Conservation (phyloP, 2,329 filamentous ascomycete genomes). For the Tolypocladium album region DNA sequence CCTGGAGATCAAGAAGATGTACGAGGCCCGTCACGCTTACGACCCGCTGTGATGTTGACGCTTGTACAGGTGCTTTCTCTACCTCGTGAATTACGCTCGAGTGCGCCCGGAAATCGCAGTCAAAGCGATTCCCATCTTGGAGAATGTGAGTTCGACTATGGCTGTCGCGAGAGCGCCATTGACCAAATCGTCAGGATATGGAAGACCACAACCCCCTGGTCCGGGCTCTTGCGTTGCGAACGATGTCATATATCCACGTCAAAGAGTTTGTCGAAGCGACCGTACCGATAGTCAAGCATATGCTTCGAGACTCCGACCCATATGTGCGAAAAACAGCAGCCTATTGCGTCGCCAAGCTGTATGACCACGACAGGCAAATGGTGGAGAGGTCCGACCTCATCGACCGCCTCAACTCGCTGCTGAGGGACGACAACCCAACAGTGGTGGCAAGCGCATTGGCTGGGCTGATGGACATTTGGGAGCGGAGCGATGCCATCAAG, state of each 20-base stretch:
- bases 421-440: slow-evolving; percentile 93
- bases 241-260: slow-evolving; percentile 96
- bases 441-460: slow-evolving; percentile 92
- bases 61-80: slow-evolving; percentile 77
- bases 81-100: slow-evolving; percentile 91
- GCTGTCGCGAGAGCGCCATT: slow-evolving; percentile 1
- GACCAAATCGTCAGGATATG: slow-evolving; percentile 60
- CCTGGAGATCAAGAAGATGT: slow-evolving; percentile 99
- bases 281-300: slow-evolving; percentile 68
- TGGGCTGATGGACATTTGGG: slow-evolving; percentile 94
- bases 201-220: slow-evolving; percentile 87
- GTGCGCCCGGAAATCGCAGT: slow-evolving; percentile 90
- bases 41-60: background rate
- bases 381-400: slow-evolving; percentile 90
- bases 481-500: slow-evolving; percentile 92
- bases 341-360: slow-evolving; percentile 93
- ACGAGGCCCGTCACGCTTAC: slow-evolving; percentile 17
- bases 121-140: slow-evolving; percentile 79
- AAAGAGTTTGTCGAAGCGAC: slow-evolving; percentile 91
- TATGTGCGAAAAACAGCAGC: slow-evolving; percentile 97
- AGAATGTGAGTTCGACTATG: slow-evolving; percentile 47
- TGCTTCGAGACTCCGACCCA: slow-evolving; percentile 79
- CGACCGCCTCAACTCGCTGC: slow-evolving; percentile 76
- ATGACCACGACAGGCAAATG: slow-evolving; percentile 86
- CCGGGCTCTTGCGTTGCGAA: slow-evolving; percentile 81